Conservation (phyloP, 257 asterid species). For the Nicotiana attenuata region DNA sequence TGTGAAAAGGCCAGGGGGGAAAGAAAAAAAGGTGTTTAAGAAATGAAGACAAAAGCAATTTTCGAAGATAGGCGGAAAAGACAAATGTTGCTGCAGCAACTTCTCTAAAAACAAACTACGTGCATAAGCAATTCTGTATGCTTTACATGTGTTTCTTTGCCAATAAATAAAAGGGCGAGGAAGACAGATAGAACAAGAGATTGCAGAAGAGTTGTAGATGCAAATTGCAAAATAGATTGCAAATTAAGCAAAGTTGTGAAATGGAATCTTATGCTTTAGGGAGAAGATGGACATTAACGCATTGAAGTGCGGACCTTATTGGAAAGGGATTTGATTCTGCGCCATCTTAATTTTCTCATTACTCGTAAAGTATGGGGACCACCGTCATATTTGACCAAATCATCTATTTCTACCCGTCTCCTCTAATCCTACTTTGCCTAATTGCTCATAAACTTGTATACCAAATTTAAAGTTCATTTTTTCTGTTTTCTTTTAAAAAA, state of each 20-base stretch:
- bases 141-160: not conserved
- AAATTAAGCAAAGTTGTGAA: conserved; percentile 6
- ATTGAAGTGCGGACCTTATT: conserved; percentile 31
- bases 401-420: not conserved
- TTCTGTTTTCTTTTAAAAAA: no score
- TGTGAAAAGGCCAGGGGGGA: no score
- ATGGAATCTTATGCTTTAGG: not conserved
- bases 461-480: no score
- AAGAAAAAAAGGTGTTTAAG: not conserved
- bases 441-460: no score
- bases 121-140: conserved; percentile 5
- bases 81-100: not conserved
- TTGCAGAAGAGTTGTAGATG: not conserved
- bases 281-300: conserved; percentile 13
- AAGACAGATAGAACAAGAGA: no score
- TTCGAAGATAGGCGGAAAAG: not conserved
- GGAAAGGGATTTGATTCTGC: conserved; percentile 22
- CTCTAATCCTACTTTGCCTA: not conserved
- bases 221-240: not conserved
- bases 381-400: not conserved
- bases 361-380: not conserved
- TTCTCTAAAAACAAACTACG: not conserved
- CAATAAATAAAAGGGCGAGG: not conserved
- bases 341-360: not conserved
- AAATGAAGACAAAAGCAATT: not conserved